Evolutionary conservation across 306 rosid genomes (phyloP), one percentile per base, ranked within the genome.

Genomic region (barrel medic (Medicago truncatula)): DNA sequence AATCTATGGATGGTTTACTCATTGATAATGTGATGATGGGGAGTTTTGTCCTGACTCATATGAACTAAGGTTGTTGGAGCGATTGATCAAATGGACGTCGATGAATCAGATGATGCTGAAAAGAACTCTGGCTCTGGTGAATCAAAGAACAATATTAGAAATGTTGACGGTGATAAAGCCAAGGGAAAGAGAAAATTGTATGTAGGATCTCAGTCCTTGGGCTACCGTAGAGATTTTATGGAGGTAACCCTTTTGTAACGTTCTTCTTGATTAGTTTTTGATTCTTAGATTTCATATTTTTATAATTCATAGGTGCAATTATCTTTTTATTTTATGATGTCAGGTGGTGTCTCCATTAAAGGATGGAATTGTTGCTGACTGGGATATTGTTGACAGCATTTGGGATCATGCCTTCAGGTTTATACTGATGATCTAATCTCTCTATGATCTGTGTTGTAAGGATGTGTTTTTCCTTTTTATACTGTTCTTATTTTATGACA

Each of bases 321-420:
- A 54, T 67, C 28, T 71, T 21, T 57, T 39, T 73, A 25, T 79
- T 71, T 74, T 59, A 38, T 78, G 77, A 21, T 68, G 40, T 73
- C 85, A 95, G 99, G 97, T 95, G 72, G 52, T 92, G 15, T 86
- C 97, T 40, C 93, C 97, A 6, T 56, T 92, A 23, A 95, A 90
- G 85, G 97, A 95, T 84, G 97, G 99, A 67, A 76, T 90, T 80
- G 93, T 92, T 74, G 91, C 89, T 82, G 97, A 95, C 81, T 95
- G 99, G 97, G 99, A 95, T 67, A 90, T 93, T 78, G 97, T 92
- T 78, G 97, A 92, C 82, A 87, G 85, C 88, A 92, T 95, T 81
- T 95, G 99, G 99, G 99, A 95, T 71, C 99, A 95, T 75, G 99
- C 99, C 71, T 89, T 95, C 78, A 90, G 97, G 99, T 95, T 67